These are phyloP conservation scores for Ceratobasidium sp. DNA, from an alignment of 1,284 basidiomycete genomes.

Conservation along the genomic window DNA sequence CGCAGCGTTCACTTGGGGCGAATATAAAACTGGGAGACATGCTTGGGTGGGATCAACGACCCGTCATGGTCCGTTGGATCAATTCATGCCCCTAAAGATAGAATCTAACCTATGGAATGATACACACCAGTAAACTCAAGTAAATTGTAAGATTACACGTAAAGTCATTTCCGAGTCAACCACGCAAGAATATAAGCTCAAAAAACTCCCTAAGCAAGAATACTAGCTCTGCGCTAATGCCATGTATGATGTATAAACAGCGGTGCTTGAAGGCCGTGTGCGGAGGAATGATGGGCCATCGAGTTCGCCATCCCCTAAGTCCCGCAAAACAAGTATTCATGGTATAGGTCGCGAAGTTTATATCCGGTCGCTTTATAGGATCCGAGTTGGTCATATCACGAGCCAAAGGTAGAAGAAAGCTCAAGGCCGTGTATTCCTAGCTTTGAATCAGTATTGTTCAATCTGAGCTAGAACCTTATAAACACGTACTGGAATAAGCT, in stretches of 20 bases:
- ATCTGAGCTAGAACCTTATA: too few species aligned
- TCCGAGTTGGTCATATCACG: conserved; percentile 1
- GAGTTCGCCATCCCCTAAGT: neutral
- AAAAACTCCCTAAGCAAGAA: neutral
- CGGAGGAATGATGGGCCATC: conserved; percentile 8
- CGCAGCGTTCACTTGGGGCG: too few species aligned
- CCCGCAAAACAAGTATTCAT: neutral
- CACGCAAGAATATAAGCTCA: neutral
- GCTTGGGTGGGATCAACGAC: too few species aligned
- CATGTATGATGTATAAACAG: neutral
- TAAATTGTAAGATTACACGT: too few species aligned
- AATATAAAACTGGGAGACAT: too few species aligned
- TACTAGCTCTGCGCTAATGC: neutral
- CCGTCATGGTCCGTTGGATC: too few species aligned
- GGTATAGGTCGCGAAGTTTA: neutral
- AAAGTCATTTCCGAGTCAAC: too few species aligned
- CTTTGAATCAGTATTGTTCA: too few species aligned
- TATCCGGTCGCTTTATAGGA: neutral
- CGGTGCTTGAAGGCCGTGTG: neutral
- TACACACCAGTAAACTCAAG: too few species aligned
- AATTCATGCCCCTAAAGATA: too few species aligned
- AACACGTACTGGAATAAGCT: conserved; percentile 16
- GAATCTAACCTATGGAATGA: too few species aligned
- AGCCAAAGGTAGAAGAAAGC: neutral
- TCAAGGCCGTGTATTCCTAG: neutral